Conservation (phyloP, 768 basidiomycete genomes). For the Russula compacta region DNA sequence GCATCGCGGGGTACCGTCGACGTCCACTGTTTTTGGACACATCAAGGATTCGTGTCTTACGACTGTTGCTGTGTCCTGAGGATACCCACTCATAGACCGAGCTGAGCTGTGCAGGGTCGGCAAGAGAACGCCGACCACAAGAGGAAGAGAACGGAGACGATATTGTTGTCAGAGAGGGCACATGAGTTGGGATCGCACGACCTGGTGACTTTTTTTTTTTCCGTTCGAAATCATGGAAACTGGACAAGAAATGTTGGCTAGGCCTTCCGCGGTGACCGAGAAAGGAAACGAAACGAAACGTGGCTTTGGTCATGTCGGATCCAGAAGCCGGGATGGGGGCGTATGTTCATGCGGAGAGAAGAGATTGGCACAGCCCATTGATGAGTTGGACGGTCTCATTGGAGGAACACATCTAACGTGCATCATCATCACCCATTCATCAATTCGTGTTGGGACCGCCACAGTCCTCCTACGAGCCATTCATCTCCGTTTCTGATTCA, state of each 20-base stretch:
- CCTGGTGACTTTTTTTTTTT: background rate
- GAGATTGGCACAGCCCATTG: background rate
- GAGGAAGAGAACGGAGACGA: background rate
- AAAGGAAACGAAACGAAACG: background rate
- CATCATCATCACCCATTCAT: slow-evolving; percentile 1
- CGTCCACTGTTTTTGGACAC: background rate
- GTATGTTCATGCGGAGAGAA: background rate
- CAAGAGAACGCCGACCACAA: background rate
- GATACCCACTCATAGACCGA: background rate
- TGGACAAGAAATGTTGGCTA: too few relatives aligned
- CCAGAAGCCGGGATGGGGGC: background rate
- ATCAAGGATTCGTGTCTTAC: background rate
- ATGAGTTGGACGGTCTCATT: background rate
- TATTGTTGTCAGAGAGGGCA: background rate
- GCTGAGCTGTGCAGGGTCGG: background rate
- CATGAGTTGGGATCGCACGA: background rate
- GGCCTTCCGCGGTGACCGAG: background rate
- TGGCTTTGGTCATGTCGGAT: background rate
- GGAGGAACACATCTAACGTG: background rate
- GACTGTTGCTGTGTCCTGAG: background rate
- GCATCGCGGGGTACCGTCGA: background rate
- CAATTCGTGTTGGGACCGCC: background rate
- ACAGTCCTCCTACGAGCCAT: background rate
- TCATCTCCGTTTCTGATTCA: slow-evolving; percentile 2
- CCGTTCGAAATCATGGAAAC: too few relatives aligned